Evolutionary conservation across 495 filamentous ascomycete species (phyloP), one percentile per base, ranked within the genome.

Genomic region (Sordaria brevicollis): DNA sequence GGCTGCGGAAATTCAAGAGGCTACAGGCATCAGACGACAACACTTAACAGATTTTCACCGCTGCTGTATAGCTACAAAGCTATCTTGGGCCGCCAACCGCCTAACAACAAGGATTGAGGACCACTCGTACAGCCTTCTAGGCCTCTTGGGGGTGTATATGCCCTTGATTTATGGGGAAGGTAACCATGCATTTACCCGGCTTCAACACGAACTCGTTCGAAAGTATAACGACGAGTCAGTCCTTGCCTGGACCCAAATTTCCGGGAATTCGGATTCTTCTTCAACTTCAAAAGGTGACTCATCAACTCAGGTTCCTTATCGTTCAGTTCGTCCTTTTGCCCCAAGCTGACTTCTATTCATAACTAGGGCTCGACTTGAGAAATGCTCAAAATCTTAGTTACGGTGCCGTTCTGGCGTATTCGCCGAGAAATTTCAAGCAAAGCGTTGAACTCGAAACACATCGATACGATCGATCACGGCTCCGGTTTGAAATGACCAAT

Each of bases 41-140:
- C 17, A 69, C 8, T 19, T 65, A 1, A 11, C 31, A 8, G 29
- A 37, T 17, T 38, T 65, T 25, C 10, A 15, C 36, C 36, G 10
- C 4, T 37, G 36, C 36, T 37, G 36, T 4, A 0, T 37, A 37
- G 36, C 10, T 2, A 37, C 36, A 11, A 37, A 15, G 11, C 39
- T 70, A 39, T 67, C 65, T 17, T 73, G 71, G 71, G 71, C 68
- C 2, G 37, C 31, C 2, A n/a, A 19, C 1, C 62, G 71, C 7
- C 15, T 49, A n/a, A 73, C 71, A 10, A 73, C 68, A 2, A 21
- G 71, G 2, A 39, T 66, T 4, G 68, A 73, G 35, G 71, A 73
- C 39, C 33, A n/a, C 10, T 62, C 71, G 2, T 73, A 73, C 39
- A 41, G 35, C 5, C 68, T 73, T 2, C 65, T 70, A 15, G 71